A percentile compares a stretch with the other conserved stretches of the same genome.
These are phyloP conservation scores for Neurospora intermedia DNA, from an alignment of 495 filamentous ascomycete species.

Conservation along the genomic window DNA sequence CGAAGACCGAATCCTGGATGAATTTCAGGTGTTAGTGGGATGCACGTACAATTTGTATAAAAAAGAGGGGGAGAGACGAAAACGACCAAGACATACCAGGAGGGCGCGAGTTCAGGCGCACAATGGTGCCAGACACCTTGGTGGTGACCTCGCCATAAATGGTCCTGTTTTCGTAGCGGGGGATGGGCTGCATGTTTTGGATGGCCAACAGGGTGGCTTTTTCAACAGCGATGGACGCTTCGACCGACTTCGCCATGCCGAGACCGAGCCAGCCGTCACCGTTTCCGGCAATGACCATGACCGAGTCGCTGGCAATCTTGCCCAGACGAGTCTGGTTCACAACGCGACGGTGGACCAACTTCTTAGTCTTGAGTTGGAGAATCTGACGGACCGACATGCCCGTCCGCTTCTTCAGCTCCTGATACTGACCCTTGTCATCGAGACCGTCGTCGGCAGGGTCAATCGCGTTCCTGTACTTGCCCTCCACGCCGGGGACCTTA, in stretches of 20 bases:
- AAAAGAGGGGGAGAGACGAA: neutral
- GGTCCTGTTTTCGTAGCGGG: constrained; percentile 80
- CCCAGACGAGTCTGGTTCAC: constrained; percentile 93
- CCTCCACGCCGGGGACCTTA: constrained; percentile 33
- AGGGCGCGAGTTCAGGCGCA: constrained; percentile 68
- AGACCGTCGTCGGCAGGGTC: constrained; percentile 32
- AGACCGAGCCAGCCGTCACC: constrained; percentile 74
- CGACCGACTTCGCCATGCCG: constrained; percentile 78
- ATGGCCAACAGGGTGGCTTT: constrained; percentile 71
- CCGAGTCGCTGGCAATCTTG: constrained; percentile 66
- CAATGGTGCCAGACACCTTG: constrained; percentile 75
- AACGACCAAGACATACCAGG: constrained; percentile 55
- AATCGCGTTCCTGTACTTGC: constrained; percentile 36
- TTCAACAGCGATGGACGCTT: constrained; percentile 47
- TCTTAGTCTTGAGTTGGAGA: constrained; percentile 44
- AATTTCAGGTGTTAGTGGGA: neutral
- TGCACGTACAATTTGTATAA: neutral
- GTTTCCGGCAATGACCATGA: constrained; percentile 72
- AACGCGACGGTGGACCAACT: constrained; percentile 60
- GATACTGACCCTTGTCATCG: constrained; percentile 32
- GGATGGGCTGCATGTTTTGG: constrained; percentile 75
- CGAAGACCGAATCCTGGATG: constrained; percentile 66
- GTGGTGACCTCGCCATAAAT: constrained; percentile 75
- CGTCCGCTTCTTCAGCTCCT: constrained; percentile 53
- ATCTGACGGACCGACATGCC: constrained; percentile 54